These are phyloP conservation scores for Silene noctiflora DNA, from an alignment of 179 eudicot species.

Conservation along the genomic window DNA sequence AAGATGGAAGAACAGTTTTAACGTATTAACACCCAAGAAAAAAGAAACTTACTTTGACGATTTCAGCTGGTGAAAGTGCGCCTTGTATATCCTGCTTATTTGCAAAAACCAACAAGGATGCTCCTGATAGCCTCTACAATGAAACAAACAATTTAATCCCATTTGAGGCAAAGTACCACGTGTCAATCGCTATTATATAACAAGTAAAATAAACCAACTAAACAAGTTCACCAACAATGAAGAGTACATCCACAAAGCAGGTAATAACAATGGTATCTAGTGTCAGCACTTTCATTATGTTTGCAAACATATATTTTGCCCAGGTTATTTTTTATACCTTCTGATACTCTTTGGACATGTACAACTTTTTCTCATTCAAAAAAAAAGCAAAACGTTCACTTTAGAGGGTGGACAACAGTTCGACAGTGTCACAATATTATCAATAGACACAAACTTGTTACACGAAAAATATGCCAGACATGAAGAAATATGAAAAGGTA, in stretches of 20 bases:
- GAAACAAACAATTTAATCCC: neutral
- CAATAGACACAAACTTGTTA: too few relatives aligned
- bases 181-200: too few relatives aligned
- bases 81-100: constrained; percentile 98
- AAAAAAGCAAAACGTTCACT: neutral
- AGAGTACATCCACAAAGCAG: neutral
- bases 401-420: neutral
- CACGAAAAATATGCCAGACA: too few relatives aligned
- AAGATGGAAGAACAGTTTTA: neutral
- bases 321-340: too few relatives aligned
- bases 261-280: neutral
- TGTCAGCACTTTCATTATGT: neutral
- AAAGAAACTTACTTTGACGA: constrained; percentile 59
- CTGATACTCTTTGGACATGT: too few relatives aligned
- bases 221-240: too few relatives aligned
- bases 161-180: too few relatives aligned
- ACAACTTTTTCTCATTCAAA: too few relatives aligned
- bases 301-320: neutral
- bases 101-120: constrained; percentile 82
- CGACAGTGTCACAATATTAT: too few relatives aligned
- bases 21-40: neutral
- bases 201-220: too few relatives aligned
- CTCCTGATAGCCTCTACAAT: constrained; percentile 84
- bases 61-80: constrained; percentile 81
- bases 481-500: neutral